Base-by-base conservation (phyloP, 495 filamentous ascomycete species). In the Aspergillus bridgeri region DNA sequence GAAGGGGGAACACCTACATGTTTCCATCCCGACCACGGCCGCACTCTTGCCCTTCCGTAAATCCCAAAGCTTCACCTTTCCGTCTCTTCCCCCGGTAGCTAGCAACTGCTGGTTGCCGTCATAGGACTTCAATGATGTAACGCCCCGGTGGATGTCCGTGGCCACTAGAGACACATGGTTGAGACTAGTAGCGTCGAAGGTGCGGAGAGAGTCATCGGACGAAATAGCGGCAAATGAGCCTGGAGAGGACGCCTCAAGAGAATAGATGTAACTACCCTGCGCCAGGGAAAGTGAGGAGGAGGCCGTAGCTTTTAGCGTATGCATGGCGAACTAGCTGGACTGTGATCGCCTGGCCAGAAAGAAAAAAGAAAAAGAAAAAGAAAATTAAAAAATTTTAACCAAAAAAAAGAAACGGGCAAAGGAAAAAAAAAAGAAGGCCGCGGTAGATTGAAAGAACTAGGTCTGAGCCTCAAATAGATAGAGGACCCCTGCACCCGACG, bases 121-220 rank as follows among this genome's bases (percentile, higher is more conserved):
- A 60, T 72, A 77, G 24, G 65, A 58, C 48, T 68, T 66, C 38
- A 83, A 60, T 18, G 75, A 71, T 1, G 80, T 83, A 0, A 82
- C 77, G 7, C 73, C 74, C 8, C 59, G 62, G 46, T 81, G 75
- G n/a, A 71, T 64, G 48, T 70, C 64, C 7, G 56, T 27, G 3
- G 69, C 64, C 29, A 73, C 55, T 33, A 75, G 65, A 19, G 71
- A 69, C 6, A 68, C 65, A 48, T 70, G 67, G 23, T 69, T 57
- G 38, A 83, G 69, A 48, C 65, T 62, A 19, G 71, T 53, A 21
- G 69, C 70, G 61, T 81, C 76, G 56, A 83, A 71, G 1, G 81
- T 53, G 22, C 79, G 77, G 47, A 83, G 64, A 11, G 81, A 82
- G 67, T 83, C 79, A 67, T 82, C 79, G n/a, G 81, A 83, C 3